Conservation (phyloP, 2,329 filamentous ascomycete species). For the Thielaviopsis ethacetica region DNA sequence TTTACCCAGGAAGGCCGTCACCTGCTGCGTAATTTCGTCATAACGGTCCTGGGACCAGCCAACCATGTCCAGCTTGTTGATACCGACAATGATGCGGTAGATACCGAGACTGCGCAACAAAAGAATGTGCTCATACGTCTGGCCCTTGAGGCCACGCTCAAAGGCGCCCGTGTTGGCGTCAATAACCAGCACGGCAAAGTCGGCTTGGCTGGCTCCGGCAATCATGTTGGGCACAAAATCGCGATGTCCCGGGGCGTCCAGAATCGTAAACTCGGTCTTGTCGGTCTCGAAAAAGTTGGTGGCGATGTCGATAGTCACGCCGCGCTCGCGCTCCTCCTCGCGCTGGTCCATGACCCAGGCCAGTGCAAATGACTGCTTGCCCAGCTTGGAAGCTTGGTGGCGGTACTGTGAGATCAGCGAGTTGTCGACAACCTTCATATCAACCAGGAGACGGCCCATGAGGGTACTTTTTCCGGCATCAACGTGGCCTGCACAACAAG, state of each 20-base stretch:
- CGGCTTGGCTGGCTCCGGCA: conserved; percentile 84
- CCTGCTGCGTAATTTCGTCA: conserved; percentile 68
- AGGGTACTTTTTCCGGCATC: conserved; percentile 96
- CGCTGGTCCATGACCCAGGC: conserved; percentile 95
- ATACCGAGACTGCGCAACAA: conserved; percentile 84
- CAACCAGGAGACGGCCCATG: conserved; percentile 85
- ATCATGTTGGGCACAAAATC: conserved; percentile 99
- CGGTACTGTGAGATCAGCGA: conserved; percentile 76
- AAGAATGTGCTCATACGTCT: conserved; percentile 86
- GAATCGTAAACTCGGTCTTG: conserved; percentile 73
- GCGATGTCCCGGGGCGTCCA: conserved; percentile 85
- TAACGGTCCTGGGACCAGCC: conserved; percentile 72
- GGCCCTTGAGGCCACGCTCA: conserved; percentile 81
- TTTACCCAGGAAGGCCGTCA: conserved; percentile 64
- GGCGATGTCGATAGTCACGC: conserved; percentile 93
- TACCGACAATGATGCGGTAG: conserved; percentile 69
- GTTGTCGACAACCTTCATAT: conserved; percentile 76
- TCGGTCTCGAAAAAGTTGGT: conserved; percentile 89
- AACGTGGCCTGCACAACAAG: conserved; percentile 55
- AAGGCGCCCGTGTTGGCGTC: conserved; percentile 84
- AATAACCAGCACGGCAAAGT: conserved; percentile 88
- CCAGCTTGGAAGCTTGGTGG: conserved; percentile 76
- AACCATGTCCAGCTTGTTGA: conserved; percentile 89
- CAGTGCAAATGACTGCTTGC: conserved; percentile 88
- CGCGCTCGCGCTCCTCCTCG: conserved; percentile 71